Base-by-base conservation (phyloP, 495 filamentous ascomycete genomes). In the Annulohypoxylon maeteangense region DNA sequence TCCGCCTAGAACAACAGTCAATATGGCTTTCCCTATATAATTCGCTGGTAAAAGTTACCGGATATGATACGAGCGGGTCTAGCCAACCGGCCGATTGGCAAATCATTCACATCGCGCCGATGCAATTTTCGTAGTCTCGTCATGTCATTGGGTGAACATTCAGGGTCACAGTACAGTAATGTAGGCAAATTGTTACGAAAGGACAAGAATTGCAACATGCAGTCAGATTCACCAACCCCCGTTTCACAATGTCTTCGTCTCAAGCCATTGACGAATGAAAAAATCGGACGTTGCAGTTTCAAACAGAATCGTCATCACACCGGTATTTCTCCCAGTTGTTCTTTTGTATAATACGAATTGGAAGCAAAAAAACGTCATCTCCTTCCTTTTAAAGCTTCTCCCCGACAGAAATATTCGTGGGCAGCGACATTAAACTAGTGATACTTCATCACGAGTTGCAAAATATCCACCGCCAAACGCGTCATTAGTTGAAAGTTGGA, bases 271-370 rank as follows among this genome's bases (percentile, higher is more conserved):
- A 25, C 65, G 44, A 73, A 62, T 61, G 44, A 63, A 32, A 68
- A 62, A 23, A 31, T 36, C 31, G 36, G 25, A 67, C 57, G 55
- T 23, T 38, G 40, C 65, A n/a, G 70, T 73, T 73, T 69, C 70
- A 61, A 66, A 73, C 62, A 47, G n/a, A 55, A 68, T 53, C 61
- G 55, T 40, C 61, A 50, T 68, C 48, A 57, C 60, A 38, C 40
- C 59, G 53, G 38, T 50, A 68, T 27, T 65, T 61, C 10, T 22
- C 25, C 23, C 27, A 11, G 25, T 57, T 18, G 18, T 40, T 38
- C 54, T 22, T 67, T 22, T 44, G 20, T 45, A 22, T 20, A 44
- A 44, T 18, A 44, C 47, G 45, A 60, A 54, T 60, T 16, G 4
- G 22, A 23, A 60, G 23, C 12, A 34, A 48, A 58, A 34, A 48